phyloP scores from a whole-genome alignment of 164 flowering plant genomes.

The Vitis labrusca region DNA sequence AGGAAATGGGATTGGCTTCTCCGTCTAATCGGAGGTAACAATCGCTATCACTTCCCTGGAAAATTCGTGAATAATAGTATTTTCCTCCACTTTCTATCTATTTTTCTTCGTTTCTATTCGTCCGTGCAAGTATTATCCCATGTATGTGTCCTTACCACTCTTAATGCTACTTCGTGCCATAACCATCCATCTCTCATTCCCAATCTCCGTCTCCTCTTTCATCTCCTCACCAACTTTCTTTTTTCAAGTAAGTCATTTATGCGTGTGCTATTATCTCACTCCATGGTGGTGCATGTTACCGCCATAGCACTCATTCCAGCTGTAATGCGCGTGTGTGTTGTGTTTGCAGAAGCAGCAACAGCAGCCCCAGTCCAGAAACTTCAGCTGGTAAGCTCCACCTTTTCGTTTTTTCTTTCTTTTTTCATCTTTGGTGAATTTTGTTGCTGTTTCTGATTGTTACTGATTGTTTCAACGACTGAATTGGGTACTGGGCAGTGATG shows the following conservation, averaged over 20 bases:
- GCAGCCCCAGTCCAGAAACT: not conserved
- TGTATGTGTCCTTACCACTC: not conserved
- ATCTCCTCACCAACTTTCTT: not conserved
- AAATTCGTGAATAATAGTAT: not conserved
- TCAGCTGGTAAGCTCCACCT: not conserved
- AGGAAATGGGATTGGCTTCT: not conserved
- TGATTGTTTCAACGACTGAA: not conserved
- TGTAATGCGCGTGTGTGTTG: not conserved
- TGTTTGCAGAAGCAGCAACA: not conserved
- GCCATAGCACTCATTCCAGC: not conserved
- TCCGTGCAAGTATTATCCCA: not conserved
- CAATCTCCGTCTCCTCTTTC: not conserved
- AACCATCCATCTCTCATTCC: not conserved
- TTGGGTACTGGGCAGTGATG: not conserved
- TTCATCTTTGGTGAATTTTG: not conserved
- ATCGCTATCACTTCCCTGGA: too few relatives aligned
- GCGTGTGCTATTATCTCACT: not conserved
- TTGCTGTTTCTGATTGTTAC: not conserved
- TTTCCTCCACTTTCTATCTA: not conserved
- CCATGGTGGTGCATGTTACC: not conserved
- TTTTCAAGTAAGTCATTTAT: not conserved
- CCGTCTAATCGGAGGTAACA: not conserved
- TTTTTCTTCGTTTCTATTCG: not conserved
- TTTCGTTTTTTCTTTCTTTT: not conserved
- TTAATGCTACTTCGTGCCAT: not conserved